Evolutionary conservation across 1,139 yeast genomes (phyloP).

Genomic region (Hyphopichia burtonii): DNA sequence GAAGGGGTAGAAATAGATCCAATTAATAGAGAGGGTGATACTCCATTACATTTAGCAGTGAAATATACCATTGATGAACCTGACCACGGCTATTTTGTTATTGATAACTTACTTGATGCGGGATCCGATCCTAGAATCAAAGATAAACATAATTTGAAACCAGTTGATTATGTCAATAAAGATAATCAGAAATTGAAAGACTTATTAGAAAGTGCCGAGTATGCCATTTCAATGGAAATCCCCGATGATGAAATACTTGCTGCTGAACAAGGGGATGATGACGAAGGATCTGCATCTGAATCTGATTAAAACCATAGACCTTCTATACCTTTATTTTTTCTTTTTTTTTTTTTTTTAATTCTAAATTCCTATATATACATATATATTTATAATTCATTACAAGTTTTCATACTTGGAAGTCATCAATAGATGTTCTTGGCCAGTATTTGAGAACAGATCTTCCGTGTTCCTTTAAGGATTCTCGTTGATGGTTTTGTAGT

Average conservation of each 20-base stretch:
- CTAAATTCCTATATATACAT: constrained; percentile 5
- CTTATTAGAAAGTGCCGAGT: constrained; percentile 78
- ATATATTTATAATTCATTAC: constrained; percentile 1
- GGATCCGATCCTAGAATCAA: constrained; percentile 77
- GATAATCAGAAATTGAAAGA: constrained; percentile 55
- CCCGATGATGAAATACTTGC: constrained; percentile 27
- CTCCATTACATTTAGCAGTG: constrained; percentile 88
- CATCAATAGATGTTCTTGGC: constrained; percentile 31
- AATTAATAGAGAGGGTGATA: constrained; percentile 70
- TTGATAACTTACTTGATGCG: constrained; percentile 83
- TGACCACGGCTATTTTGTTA: constrained; percentile 78
- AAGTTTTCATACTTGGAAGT: constrained; percentile 18
- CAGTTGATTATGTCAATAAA: constrained; percentile 64
- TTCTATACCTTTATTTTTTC: no score
- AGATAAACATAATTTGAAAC: constrained; percentile 53
- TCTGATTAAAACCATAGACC: constrained; percentile 23
- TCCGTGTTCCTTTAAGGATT: constrained; percentile 21
- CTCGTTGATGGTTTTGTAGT: constrained; percentile 12
- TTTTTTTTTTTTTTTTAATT: no score
- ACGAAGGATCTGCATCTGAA: constrained; percentile 36
- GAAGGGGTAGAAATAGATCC: constrained; percentile 94
- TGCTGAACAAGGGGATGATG: constrained; percentile 19
- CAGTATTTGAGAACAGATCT: constrained; percentile 26
- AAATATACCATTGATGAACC: constrained; percentile 74
- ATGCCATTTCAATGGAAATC: constrained; percentile 51